Evolutionary conservation across 2,329 filamentous ascomycete species (phyloP), one percentile per base, ranked within the genome.

Genomic region (Aspergillus ochraceoroseus): DNA sequence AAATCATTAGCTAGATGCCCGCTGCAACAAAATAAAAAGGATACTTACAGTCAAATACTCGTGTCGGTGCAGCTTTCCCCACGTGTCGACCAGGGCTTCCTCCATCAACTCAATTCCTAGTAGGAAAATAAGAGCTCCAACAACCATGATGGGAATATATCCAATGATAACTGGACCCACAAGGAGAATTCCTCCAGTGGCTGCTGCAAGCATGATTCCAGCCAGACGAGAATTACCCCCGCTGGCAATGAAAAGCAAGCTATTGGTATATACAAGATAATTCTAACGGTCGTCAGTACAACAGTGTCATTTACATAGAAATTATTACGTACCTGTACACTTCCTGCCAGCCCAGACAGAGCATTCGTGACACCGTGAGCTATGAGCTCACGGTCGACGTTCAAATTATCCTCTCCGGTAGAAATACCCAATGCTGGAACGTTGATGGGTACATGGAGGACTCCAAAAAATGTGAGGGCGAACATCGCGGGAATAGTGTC

Each of bases 181-280:
- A 32, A 92, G 70, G 78, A 95, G 83, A 28, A 96, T 79, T 2
- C 82, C 82, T 55, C 82, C 80, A 0, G 92, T 98, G 4, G 85
- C 78, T 14, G 75, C 67, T 1, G 92, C 92, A 35, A 98, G 75
- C 71, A 95, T 77, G 17, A 89, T 75, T 2, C 92, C 92, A 6
- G 89, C 92, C 30, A 94, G 70, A 33, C 92, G 82, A 55, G 80
- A 89, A 59, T 94, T 80, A 13, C 90, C 92, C 11, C 92, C 92
- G 32, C 88, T 94, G 17, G 85, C 80, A 61, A 96, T 94, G 65
- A 98, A 96, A 41, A 98, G 80, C n/a, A 95, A 78, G 48, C 88
- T 95, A 61, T 98, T 98, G 43, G 90, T 90, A 57, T 96, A 98
- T 0, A 98, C 92, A 1, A 98, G 76, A 58, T 98, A 98, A 63